A percentile compares a stretch with the other conserved stretches of the same genome.
Evolutionary conservation across 805 yeast genomes (phyloP).

Genomic region (Wickerhamiella shivajii): DNA sequence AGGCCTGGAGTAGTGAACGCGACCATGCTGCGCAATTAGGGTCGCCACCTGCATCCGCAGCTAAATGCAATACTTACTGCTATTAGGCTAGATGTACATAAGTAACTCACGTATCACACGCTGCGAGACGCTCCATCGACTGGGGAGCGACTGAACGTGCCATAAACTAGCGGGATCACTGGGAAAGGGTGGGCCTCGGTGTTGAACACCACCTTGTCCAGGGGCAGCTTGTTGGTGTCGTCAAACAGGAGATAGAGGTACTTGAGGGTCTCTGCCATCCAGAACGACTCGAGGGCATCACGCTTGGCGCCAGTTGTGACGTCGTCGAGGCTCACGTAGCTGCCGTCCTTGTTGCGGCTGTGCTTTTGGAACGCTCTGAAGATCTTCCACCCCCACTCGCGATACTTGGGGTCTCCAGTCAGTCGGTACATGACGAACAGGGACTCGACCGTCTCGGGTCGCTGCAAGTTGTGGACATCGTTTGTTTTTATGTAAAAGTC

Average conservation of each 20-base stretch:
- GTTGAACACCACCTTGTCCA: conserved; percentile 43
- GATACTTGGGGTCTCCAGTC: conserved; percentile 45
- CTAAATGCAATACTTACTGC: no score
- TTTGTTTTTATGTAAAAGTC: conserved; percentile 32
- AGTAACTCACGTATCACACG: no score
- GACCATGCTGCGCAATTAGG: no score
- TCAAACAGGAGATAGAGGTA: conserved; percentile 38
- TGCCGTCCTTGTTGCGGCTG: conserved; percentile 19
- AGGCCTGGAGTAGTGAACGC: no score
- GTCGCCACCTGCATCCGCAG: no score
- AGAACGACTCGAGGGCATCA: conserved; percentile 35
- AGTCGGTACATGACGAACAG: conserved; percentile 43
- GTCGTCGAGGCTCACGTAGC: conserved; percentile 28
- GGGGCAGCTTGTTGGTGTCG: conserved; percentile 28
- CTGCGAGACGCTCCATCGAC: background rate
- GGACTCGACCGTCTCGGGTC: conserved; percentile 51
- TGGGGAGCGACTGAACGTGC: conserved; percentile 3
- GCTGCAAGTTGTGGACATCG: conserved; percentile 73
- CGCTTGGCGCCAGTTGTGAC: conserved; percentile 25
- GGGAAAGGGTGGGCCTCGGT: conserved; percentile 51
- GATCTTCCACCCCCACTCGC: conserved; percentile 38
- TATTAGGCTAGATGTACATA: no score
- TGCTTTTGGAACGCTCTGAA: conserved; percentile 26
- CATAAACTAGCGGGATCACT: conserved; percentile 5
- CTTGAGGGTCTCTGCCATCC: conserved; percentile 47